Conservation (phyloP, 1,284 basidiomycete species). For the Puccinia coronata region DNA sequence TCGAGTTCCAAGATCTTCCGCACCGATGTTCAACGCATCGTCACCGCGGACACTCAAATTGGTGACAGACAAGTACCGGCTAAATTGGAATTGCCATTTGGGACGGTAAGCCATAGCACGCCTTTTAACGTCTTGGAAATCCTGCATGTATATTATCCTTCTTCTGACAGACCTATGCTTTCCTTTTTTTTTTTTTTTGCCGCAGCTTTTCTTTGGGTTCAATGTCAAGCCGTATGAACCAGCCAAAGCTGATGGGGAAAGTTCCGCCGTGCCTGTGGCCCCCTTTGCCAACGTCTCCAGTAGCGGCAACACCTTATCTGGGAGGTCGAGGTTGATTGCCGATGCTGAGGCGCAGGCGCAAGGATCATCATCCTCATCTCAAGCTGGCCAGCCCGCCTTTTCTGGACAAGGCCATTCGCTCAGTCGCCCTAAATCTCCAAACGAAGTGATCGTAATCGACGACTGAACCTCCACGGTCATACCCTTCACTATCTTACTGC, state of each 20-base stretch:
- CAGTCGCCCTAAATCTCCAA: neutral
- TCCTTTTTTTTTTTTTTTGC: neutral
- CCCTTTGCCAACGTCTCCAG: slow-evolving; percentile 22
- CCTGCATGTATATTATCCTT: too few species aligned
- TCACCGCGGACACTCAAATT: slow-evolving; percentile 76
- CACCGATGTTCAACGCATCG: slow-evolving; percentile 78
- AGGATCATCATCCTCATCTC: neutral
- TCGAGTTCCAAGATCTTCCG: slow-evolving; percentile 81
- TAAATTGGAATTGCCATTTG: slow-evolving; percentile 83
- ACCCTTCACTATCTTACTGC: neutral
- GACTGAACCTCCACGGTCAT: neutral
- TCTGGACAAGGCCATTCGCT: slow-evolving; percentile 31
- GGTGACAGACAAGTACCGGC: slow-evolving; percentile 80
- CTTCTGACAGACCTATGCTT: neutral
- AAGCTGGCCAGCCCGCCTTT: neutral
- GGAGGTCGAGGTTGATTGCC: neutral
- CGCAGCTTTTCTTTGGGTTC: slow-evolving; percentile 41
- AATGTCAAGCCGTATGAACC: slow-evolving; percentile 6
- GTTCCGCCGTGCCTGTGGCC: neutral
- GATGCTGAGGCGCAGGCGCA: neutral
- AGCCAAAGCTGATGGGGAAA: slow-evolving; percentile 21
- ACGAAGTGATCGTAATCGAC: slow-evolving; percentile 48
- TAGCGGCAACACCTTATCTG: slow-evolving; percentile 41
- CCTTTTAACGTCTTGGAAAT: neutral
- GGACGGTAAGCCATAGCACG: slow-evolving; percentile 61